Evolutionary conservation across 148 eudicot species (phyloP), one percentile per base, ranked within the genome.

Genomic region (Oxyria digyna): DNA sequence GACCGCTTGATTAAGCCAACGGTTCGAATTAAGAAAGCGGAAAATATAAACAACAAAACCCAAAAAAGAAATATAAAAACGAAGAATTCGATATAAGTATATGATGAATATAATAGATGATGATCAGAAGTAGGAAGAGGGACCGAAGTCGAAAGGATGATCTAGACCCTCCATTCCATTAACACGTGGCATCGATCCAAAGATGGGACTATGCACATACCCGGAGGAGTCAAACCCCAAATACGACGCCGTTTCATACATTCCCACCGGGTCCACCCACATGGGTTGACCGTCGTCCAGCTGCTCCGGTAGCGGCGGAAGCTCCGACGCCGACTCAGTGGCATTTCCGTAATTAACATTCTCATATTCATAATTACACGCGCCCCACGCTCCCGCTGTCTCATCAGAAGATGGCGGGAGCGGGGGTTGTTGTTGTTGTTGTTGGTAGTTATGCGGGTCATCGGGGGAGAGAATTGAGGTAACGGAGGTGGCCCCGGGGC

Each of bases 171-270:
- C 73, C 5, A 62, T 35, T 13, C 70, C 74, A 17, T 81, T 67
- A 8, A 73, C 87, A 8, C 84, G 72, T 14, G 87, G 87, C 87
- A 83, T 83, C n/a, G 81, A 79, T 50, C 84, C 75, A 48, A 83
- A 83, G 32, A 78, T 72, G 6, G 87, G 87, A 71, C 87, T 81
- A 42, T 83, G 81, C 8, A 83, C 78, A 38, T 74, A 81, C 8
- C 81, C 83, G 67, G 69, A 0, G 77, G 62, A 52, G 20, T 83
- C 87, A 41, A 76, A 76, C 17, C 81, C 83, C 74, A 79, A 32
- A 67, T 79, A 82, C 1, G 52, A 23, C 43, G 48, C n/a, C 66
- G 74, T 62, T 67, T 75, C 70, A 38, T n/a, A 72, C 24, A 40
- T 18, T 3, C 6, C 4, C n/a, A 15, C 7, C 62, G 62, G 32